These are phyloP conservation scores for Candida chauliodis DNA, from an alignment of 805 yeast species.

Conservation along the genomic window DNA sequence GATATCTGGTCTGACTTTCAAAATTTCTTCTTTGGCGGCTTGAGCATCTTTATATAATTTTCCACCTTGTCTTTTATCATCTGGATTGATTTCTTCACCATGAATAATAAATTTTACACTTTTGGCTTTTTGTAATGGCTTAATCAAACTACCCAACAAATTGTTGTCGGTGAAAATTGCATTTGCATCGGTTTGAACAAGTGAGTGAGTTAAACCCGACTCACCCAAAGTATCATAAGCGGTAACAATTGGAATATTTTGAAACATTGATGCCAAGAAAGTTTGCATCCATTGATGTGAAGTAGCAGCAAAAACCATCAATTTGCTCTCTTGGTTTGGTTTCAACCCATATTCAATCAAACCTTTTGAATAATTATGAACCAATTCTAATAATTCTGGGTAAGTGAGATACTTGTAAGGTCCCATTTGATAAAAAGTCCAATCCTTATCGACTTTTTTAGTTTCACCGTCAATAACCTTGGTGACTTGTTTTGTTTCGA, in stretches of 20 bases:
- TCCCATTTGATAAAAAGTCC: slow-evolving; percentile 81
- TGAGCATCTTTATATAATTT: slow-evolving; percentile 54
- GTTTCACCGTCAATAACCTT: slow-evolving; percentile 78
- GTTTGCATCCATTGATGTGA: slow-evolving; percentile 89
- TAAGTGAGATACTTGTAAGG: slow-evolving; percentile 66
- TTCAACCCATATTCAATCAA: slow-evolving; percentile 66
- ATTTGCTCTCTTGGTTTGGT: slow-evolving; percentile 55
- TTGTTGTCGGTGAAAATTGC: slow-evolving; percentile 84
- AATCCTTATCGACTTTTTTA: slow-evolving; percentile 70
- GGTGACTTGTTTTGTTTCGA: slow-evolving; percentile 68
- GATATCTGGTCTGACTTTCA: slow-evolving; percentile 72
- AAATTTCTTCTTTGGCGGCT: slow-evolving; percentile 55
- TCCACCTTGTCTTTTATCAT: slow-evolving; percentile 65
- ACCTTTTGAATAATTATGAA: slow-evolving; percentile 68
- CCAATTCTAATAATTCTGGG: slow-evolving; percentile 48
- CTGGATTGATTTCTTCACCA: slow-evolving; percentile 54
- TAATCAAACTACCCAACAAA: slow-evolving; percentile 60
- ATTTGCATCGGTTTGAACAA: slow-evolving; percentile 73
- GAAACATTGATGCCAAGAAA: slow-evolving; percentile 73
- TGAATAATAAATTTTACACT: slow-evolving; percentile 69
- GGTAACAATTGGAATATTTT: slow-evolving; percentile 82
- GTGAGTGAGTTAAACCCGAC: slow-evolving; percentile 79
- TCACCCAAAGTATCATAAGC: slow-evolving; percentile 96
- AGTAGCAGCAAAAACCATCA: slow-evolving; percentile 87
- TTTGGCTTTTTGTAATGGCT: slow-evolving; percentile 65